Conservation (phyloP, 2,329 filamentous ascomycete species). For the Epicoccum sorghinum region DNA sequence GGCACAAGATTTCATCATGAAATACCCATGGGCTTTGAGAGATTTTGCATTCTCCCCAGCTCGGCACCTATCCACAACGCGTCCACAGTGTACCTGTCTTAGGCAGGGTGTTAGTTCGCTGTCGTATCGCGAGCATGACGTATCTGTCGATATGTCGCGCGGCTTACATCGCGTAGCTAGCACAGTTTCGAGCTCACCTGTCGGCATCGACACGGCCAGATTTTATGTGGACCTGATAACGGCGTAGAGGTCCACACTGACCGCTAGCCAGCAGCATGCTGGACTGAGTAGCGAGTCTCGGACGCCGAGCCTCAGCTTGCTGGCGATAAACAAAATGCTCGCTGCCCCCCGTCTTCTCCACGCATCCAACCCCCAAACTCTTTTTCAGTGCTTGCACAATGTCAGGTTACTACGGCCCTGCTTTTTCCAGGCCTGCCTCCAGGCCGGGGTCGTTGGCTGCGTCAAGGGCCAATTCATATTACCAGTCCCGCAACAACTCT, state of each 20-base stretch:
- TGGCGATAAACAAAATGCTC: constrained; percentile 15
- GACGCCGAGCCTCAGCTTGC: constrained; percentile 9
- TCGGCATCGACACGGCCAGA: constrained; percentile 13
- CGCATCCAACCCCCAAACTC: constrained; percentile 4
- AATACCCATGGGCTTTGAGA: background rate
- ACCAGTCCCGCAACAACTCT: constrained; percentile 11
- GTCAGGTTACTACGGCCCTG: constrained; percentile 20
- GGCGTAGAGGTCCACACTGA: constrained; percentile 14
- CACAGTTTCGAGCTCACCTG: constrained; percentile 7
- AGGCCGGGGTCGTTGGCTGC: constrained; percentile 18
- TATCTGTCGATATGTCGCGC: background rate
- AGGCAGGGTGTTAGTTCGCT: too few species aligned
- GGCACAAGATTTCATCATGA: background rate
- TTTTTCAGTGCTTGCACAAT: constrained; percentile 9
- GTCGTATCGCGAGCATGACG: background rate
- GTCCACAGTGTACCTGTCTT: too few species aligned
- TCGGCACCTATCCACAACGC: too few species aligned
- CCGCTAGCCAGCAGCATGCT: constrained; percentile 9
- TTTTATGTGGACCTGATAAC: constrained; percentile 16
- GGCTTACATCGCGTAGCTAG: background rate
- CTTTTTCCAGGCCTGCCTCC: constrained; percentile 17
- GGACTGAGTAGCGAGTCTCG: constrained; percentile 2
- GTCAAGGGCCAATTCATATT: constrained; percentile 15
- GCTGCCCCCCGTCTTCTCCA: constrained; percentile 12
- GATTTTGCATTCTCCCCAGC: background rate